Evolutionary conservation across 805 yeast species (phyloP).

Genomic region (Lipomyces anomalus): DNA sequence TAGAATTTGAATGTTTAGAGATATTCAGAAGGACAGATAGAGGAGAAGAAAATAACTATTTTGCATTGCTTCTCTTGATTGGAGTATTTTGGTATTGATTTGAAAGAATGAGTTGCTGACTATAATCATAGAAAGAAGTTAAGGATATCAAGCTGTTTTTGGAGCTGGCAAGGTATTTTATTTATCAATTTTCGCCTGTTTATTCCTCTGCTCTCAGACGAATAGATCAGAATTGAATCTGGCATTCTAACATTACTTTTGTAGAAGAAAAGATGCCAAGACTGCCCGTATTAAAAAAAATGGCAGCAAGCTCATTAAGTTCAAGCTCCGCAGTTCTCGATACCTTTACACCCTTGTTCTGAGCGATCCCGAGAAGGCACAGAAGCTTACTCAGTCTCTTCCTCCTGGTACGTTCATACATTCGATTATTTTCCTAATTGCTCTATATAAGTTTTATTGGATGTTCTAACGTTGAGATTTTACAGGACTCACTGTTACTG

Average conservation of each 20-base stretch:
- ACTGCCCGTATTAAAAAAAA: conserved; percentile 92
- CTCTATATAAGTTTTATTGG: background rate
- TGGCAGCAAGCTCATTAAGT: conserved; percentile 91
- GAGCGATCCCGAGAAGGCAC: conserved; percentile 93
- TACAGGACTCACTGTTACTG: conserved; percentile 20
- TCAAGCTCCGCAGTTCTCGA: conserved; percentile 97
- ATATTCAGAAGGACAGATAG: too few species aligned
- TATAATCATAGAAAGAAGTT: conserved; percentile 58
- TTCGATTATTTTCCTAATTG: background rate
- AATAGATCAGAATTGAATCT: background rate
- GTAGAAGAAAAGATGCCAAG: conserved; percentile 75
- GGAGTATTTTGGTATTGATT: too few species aligned
- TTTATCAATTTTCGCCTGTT: too few species aligned
- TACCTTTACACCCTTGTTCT: conserved; percentile 92
- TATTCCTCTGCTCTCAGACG: background rate
- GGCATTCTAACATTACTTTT: background rate
- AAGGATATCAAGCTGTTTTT: conserved; percentile 96
- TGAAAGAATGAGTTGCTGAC: too few species aligned
- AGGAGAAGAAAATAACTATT: too few species aligned
- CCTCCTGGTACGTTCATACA: conserved; percentile 56
- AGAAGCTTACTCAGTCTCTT: conserved; percentile 94
- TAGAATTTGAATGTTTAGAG: too few species aligned
- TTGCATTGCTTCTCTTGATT: too few species aligned
- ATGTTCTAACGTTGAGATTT: background rate
- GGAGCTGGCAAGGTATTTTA: conserved; percentile 54